These are phyloP conservation scores for Dryas octopetala DNA, from an alignment of 306 rosid genomes.

Conservation along the genomic window DNA sequence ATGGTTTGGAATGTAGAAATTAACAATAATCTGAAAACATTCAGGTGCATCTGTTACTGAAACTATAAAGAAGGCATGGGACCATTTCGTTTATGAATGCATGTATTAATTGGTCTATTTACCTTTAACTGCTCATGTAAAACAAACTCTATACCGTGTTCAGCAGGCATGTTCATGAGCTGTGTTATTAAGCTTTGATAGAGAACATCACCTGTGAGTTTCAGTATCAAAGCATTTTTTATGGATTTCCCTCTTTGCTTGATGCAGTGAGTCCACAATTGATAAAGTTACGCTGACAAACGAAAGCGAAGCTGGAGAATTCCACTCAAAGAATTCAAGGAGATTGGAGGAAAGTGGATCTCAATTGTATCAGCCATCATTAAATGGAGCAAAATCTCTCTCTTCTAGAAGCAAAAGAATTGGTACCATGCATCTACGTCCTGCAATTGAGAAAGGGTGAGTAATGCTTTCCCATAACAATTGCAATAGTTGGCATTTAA, in stretches of 20 bases:
- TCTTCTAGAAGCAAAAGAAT: conserved; percentile 38
- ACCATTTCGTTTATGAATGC: background rate
- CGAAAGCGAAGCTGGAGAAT: conserved; percentile 35
- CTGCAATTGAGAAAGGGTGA: conserved; percentile 42
- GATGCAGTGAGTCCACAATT: conserved; percentile 43
- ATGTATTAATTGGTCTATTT: background rate
- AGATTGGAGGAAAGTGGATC: conserved; percentile 31
- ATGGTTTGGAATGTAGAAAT: background rate
- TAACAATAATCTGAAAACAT: conserved; percentile 10
- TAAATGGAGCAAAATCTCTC: conserved; percentile 34
- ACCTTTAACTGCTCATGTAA: background rate
- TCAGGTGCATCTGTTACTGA: background rate
- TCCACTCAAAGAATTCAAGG: conserved; percentile 32
- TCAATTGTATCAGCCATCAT: conserved; percentile 35
- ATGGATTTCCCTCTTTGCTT: conserved; percentile 10
- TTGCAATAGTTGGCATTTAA: conserved; percentile 22
- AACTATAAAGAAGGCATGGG: background rate
- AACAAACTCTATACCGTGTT: background rate
- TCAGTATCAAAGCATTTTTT: conserved; percentile 9
- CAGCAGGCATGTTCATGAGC: background rate
- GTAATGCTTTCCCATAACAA: conserved; percentile 28
- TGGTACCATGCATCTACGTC: conserved; percentile 34
- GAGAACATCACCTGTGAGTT: conserved; percentile 2
- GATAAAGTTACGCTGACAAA: conserved; percentile 31
- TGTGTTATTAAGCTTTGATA: background rate